Conservation (phyloP, 2,329 filamentous ascomycete genomes). For the Penicillium brasilianum region DNA sequence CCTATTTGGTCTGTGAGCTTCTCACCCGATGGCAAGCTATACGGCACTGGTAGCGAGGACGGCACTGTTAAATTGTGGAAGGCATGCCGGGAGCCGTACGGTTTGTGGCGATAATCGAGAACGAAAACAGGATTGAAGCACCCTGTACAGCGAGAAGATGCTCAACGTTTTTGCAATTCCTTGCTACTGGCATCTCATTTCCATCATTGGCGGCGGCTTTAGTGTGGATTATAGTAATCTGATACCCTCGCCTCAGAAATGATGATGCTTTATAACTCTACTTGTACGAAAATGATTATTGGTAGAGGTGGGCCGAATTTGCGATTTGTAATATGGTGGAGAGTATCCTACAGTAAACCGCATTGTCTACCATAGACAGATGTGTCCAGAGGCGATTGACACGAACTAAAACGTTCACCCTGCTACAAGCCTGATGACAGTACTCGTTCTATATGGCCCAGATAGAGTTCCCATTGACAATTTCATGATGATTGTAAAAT, state of each 20-base stretch:
- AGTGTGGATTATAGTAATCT: neutral
- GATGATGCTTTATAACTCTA: neutral
- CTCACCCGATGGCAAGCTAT: conserved; percentile 92
- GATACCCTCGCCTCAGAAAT: neutral
- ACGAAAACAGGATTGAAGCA: neutral
- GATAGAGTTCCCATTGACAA: conserved; percentile 8
- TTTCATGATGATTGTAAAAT: conserved; percentile 27
- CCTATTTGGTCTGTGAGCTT: conserved; percentile 97
- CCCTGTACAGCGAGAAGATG: neutral
- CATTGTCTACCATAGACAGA: neutral
- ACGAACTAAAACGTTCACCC: neutral
- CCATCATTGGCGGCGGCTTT: neutral
- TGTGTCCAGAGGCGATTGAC: neutral
- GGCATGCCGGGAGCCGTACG: conserved; percentile 67
- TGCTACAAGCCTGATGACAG: too few species aligned
- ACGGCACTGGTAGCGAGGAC: conserved; percentile 95
- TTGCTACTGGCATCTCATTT: neutral
- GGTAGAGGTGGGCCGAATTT: neutral
- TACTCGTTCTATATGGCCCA: neutral
- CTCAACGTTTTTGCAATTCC: neutral
- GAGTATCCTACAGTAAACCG: too few species aligned
- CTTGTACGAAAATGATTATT: neutral
- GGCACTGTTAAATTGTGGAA: conserved; percentile 95
- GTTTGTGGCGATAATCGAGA: conserved; percentile 62
- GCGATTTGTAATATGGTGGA: neutral